Conservation (phyloP, 306 rosid genomes). For the Pterocarpus macrocarpus region DNA sequence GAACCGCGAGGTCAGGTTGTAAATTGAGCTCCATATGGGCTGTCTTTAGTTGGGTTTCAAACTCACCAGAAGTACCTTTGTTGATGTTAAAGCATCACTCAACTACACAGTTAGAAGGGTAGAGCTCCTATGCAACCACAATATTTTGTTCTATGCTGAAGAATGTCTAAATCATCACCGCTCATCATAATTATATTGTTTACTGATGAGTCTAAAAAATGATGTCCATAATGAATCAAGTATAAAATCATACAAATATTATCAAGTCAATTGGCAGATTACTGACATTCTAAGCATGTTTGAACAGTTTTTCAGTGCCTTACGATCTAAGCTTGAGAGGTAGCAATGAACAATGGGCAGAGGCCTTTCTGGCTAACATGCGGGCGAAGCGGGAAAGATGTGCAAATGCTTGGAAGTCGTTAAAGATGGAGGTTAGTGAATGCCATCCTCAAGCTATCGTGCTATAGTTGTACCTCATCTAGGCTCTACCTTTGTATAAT, state of each 20-base stretch:
- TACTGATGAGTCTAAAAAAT: background rate
- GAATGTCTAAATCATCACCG: background rate
- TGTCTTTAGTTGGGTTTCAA: slow-evolving; percentile 4
- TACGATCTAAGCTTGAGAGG: slow-evolving; percentile 79
- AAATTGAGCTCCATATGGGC: background rate
- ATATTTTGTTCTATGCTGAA: background rate
- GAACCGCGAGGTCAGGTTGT: background rate
- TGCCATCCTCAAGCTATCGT: slow-evolving; percentile 82
- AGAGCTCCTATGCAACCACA: slow-evolving; percentile 10
- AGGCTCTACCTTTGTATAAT: slow-evolving; percentile 10
- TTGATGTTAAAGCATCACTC: slow-evolving; percentile 9
- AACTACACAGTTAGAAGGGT: background rate
- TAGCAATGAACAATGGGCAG: slow-evolving; percentile 80
- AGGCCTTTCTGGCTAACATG: slow-evolving; percentile 66
- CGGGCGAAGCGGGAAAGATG: slow-evolving; percentile 76
- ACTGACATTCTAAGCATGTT: slow-evolving; percentile 45
- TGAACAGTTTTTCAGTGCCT: slow-evolving; percentile 82
- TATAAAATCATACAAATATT: background rate
- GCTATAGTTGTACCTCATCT: slow-evolving; percentile 53
- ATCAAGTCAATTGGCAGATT: background rate
- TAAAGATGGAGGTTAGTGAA: slow-evolving; percentile 77
- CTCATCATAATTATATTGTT: background rate
- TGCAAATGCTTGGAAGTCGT: slow-evolving; percentile 70
- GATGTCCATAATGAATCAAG: background rate
- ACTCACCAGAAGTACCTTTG: background rate